Conservation (phyloP, 2,329 filamentous ascomycete genomes). For the Pestalotiopsis sp. region DNA sequence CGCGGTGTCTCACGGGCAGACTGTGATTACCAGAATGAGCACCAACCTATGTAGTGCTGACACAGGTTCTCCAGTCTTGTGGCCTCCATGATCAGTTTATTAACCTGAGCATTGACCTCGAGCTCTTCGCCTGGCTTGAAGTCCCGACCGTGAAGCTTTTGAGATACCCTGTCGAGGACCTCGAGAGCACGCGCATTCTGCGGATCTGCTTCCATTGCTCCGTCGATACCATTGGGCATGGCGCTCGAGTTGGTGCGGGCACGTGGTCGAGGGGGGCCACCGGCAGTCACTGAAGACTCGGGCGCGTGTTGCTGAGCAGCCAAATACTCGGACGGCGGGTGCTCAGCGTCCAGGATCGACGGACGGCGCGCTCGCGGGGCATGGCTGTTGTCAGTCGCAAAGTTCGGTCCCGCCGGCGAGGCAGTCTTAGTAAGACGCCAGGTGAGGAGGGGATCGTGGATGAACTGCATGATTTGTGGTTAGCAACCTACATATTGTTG, state of each 20-base stretch:
- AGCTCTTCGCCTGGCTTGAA: constrained; percentile 87
- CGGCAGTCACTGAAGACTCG: constrained; percentile 34
- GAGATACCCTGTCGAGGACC: constrained; percentile 86
- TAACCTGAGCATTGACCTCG: constrained; percentile 83
- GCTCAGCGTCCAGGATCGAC: constrained; percentile 67
- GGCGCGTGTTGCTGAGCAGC: constrained; percentile 36
- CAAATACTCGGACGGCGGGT: constrained; percentile 59
- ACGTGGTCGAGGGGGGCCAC: constrained; percentile 52
- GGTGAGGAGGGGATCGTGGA: constrained; percentile 97
- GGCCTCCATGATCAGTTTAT: constrained; percentile 90
- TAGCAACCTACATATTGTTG: background rate
- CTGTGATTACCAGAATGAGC: constrained; percentile 81
- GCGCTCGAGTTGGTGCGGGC: constrained; percentile 60
- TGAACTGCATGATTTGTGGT: constrained; percentile 64
- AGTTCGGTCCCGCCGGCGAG: constrained; percentile 66
- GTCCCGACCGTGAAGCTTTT: constrained; percentile 92
- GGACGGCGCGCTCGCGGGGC: constrained; percentile 60
- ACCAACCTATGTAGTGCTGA: constrained; percentile 99
- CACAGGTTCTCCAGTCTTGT: constrained; percentile 97
- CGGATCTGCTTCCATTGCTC: constrained; percentile 60
- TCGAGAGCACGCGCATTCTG: constrained; percentile 93
- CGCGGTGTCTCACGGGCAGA: background rate
- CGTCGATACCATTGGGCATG: constrained; percentile 32
- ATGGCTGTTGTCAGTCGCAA: constrained; percentile 52
- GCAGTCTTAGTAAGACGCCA: constrained; percentile 79